A percentile compares a stretch with the other conserved stretches of the same genome.
These are phyloP conservation scores for Warburgia ugandensis DNA, from an alignment of 164 flowering plant genomes.

Conservation along the genomic window DNA sequence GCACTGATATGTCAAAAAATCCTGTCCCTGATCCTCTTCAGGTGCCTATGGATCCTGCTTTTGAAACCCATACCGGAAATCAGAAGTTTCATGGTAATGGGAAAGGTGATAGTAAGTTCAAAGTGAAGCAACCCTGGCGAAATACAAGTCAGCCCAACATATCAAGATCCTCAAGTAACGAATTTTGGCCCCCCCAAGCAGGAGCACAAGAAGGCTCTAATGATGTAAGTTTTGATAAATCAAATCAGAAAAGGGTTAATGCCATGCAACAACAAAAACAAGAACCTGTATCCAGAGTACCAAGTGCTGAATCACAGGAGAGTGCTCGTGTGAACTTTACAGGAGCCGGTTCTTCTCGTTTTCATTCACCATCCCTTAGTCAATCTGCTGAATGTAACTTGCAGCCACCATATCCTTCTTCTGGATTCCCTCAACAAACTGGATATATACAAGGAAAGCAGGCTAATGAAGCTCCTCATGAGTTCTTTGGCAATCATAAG, in stretches of 20 bases:
- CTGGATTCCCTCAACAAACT: constrained; percentile 15
- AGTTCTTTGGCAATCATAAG: constrained; percentile 34
- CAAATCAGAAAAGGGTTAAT: constrained; percentile 2
- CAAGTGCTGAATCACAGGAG: neutral
- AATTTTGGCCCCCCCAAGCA: constrained; percentile 10
- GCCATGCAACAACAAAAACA: constrained; percentile 4
- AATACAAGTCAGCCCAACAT: constrained; percentile 32
- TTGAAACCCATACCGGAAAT: constrained; percentile 23
- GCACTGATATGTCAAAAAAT: constrained; percentile 17
- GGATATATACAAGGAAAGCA: constrained; percentile 28
- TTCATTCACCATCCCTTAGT: neutral
- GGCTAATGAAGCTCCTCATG: constrained; percentile 47
- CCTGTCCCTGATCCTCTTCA: constrained; percentile 19
- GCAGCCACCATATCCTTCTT: neutral
- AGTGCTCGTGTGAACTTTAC: neutral
- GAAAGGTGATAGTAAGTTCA: constrained; percentile 28
- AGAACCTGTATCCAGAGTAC: neutral
- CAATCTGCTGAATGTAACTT: neutral
- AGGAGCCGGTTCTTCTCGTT: constrained; percentile 1
- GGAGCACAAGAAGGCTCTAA: constrained; percentile 27
- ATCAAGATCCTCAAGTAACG: constrained; percentile 25
- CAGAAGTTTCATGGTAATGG: constrained; percentile 22
- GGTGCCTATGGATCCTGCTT: no score
- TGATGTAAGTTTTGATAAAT: constrained; percentile 13
- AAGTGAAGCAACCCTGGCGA: constrained; percentile 35